Evolutionary conservation across 164 flowering plant genomes (phyloP).

Genomic region (Amborella trichopoda): DNA sequence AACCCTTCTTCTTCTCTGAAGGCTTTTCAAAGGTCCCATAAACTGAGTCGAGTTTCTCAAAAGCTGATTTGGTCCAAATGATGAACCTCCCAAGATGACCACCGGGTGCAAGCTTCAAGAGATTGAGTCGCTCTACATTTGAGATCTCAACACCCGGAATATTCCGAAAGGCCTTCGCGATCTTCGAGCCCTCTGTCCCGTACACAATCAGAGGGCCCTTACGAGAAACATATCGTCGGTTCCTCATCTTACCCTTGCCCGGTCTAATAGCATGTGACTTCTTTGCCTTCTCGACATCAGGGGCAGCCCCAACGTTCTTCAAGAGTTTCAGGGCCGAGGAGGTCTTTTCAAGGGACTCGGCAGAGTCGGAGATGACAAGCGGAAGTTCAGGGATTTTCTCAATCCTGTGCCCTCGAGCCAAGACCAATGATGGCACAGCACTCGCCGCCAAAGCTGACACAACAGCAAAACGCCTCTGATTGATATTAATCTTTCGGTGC

Average conservation of each 20-base stretch:
- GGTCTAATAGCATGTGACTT: conserved; percentile 58
- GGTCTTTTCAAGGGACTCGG: conserved; percentile 65
- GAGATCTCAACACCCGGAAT: conserved; percentile 66
- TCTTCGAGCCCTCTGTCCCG: conserved; percentile 67
- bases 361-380: conserved; percentile 51
- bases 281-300: conserved; percentile 83
- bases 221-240: conserved; percentile 49
- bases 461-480: conserved; percentile 64
- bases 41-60: conserved; percentile 74
- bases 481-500: conserved; percentile 63
- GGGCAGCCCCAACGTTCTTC: conserved; percentile 59
- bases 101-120: conserved; percentile 81
- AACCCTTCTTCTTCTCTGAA: conserved; percentile 76
- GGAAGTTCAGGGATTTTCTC: conserved; percentile 67
- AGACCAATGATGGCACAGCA: conserved; percentile 56
- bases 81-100: conserved; percentile 80
- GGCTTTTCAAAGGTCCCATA: conserved; percentile 67
- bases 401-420: conserved; percentile 66
- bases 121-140: conserved; percentile 64
- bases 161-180: conserved; percentile 72
- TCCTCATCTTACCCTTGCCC: conserved; percentile 85
- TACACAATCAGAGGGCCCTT: conserved; percentile 78
- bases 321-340: conserved; percentile 43
- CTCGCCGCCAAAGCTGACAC: conserved; percentile 76
- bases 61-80: conserved; percentile 80